phyloP scores from a whole-genome alignment of 768 basidiomycete genomes.

The Rhodocollybia butyracea region DNA sequence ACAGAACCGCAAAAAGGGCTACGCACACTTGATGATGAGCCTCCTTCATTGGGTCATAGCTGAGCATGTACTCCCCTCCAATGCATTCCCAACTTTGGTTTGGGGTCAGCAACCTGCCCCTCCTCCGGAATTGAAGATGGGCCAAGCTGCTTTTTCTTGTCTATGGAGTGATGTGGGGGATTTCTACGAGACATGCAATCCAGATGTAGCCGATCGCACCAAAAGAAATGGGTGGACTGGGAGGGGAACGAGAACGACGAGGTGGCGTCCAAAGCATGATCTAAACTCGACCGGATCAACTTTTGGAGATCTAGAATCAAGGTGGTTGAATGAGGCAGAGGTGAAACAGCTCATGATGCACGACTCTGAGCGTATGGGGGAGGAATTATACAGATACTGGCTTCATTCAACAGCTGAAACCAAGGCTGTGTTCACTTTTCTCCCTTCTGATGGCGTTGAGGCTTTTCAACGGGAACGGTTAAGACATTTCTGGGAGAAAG shows the following conservation, averaged over 20 bases:
- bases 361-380: conserved; percentile 34
- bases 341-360: conserved; percentile 34
- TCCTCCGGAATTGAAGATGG: conserved; percentile 27
- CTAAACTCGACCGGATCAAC: too few species aligned
- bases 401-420: conserved; percentile 16
- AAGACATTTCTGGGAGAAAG: conserved; percentile 5
- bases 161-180: conserved; percentile 54
- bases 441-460: conserved; percentile 46
- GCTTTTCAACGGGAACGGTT: conserved; percentile 36
- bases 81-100: conserved; percentile 33
- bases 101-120: conserved; percentile 43
- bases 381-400: conserved; percentile 21
- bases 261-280: conserved; percentile 30
- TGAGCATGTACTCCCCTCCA: conserved; percentile 20
- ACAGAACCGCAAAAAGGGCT: conserved; percentile 48
- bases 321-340: conserved; percentile 36
- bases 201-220: conserved; percentile 14
- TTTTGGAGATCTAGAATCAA: too few species aligned
- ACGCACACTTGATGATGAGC: conserved; percentile 61
- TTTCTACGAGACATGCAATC: conserved; percentile 44
- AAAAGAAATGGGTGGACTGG: conserved; percentile 41
- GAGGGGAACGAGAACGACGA: conserved; percentile 31
- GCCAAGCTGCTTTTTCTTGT: conserved; percentile 42
- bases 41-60: conserved; percentile 57
- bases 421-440: conserved; percentile 23